Evolutionary conservation across 192 early-diverging fungal genomes (phyloP).

Genomic region (Coemansia sp.): DNA sequence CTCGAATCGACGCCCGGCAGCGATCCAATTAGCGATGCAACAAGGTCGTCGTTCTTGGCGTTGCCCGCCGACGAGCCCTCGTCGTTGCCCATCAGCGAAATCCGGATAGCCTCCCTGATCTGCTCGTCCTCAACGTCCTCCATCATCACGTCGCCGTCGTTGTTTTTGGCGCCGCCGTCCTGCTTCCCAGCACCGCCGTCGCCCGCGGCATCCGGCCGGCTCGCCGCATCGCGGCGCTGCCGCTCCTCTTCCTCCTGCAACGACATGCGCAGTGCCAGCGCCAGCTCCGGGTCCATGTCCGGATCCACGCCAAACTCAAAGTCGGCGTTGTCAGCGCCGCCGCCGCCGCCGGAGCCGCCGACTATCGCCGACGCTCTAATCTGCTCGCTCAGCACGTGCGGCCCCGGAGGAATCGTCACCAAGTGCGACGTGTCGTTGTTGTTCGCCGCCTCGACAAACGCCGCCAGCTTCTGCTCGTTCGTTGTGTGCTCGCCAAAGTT

Average conservation of each 20-base stretch:
- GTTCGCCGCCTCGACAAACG: constrained; percentile 88
- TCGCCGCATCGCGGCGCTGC: constrained; percentile 56
- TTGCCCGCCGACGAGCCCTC: constrained; percentile 31
- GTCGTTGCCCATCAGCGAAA: constrained; percentile 49
- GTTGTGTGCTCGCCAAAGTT: constrained; percentile 92
- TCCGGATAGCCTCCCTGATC: constrained; percentile 48
- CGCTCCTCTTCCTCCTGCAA: constrained; percentile 94
- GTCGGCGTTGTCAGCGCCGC: constrained; percentile 54
- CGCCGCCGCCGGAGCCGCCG: constrained; percentile 75
- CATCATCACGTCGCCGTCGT: constrained; percentile 30
- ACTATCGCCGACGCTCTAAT: constrained; percentile 86
- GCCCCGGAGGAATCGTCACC: constrained; percentile 89
- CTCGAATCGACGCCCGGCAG: constrained; percentile 86
- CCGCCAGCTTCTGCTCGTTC: constrained; percentile 87
- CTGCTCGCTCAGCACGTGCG: constrained; percentile 84
- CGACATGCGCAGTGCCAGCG: constrained; percentile 88
- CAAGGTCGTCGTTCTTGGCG: constrained; percentile 57
- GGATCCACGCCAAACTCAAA: constrained; percentile 97
- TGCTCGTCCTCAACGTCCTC: constrained; percentile 50
- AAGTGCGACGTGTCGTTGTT: constrained; percentile 92
- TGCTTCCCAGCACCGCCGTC: background rate
- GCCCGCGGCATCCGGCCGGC: constrained; percentile 2
- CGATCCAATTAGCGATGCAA: constrained; percentile 72
- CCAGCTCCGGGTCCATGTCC: constrained; percentile 91
- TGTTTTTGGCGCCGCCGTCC: constrained; percentile 2